These are phyloP conservation scores for Penicillium sp. DNA, from an alignment of 2,329 filamentous ascomycete genomes.

Conservation along the genomic window DNA sequence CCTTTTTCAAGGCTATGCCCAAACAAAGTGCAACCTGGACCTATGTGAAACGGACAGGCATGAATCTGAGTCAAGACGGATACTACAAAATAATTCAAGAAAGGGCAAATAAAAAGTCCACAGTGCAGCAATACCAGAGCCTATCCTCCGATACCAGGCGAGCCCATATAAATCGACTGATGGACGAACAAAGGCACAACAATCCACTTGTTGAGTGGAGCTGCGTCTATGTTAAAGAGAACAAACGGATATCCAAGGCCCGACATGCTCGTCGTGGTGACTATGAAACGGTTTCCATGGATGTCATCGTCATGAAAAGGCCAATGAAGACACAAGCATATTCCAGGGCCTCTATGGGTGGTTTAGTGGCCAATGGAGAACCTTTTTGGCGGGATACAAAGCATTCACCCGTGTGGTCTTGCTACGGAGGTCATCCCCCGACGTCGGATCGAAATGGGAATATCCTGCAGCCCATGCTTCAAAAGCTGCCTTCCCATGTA, in stretches of 20 bases:
- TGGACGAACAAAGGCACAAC: conserved; percentile 29
- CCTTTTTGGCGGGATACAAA: background rate
- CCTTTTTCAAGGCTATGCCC: conserved; percentile 31
- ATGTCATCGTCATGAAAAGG: conserved; percentile 33
- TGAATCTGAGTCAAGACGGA: conserved; percentile 32
- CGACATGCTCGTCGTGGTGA: conserved; percentile 25
- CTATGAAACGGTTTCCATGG: conserved; percentile 32
- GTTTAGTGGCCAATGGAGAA: conserved; percentile 3
- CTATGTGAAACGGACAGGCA: conserved; percentile 25
- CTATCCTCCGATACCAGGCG: conserved; percentile 27
- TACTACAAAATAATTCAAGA: conserved; percentile 30
- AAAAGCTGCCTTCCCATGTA: background rate
- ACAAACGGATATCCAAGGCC: conserved; percentile 25
- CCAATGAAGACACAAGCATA: conserved; percentile 18
- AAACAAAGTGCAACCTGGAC: conserved; percentile 32
- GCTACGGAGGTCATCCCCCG: background rate
- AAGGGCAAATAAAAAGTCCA: conserved; percentile 25
- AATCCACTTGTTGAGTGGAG: conserved; percentile 35
- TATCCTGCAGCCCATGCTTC: background rate
- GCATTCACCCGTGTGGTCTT: background rate
- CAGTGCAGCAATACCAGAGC: conserved; percentile 28
- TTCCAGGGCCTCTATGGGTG: conserved; percentile 13
- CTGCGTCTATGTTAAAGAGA: conserved; percentile 37
- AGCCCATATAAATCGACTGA: conserved; percentile 34
- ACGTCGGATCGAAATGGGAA: background rate